Evolutionary conservation across 2,329 filamentous ascomycete species (phyloP).

Genomic region (Clonostachys solani): DNA sequence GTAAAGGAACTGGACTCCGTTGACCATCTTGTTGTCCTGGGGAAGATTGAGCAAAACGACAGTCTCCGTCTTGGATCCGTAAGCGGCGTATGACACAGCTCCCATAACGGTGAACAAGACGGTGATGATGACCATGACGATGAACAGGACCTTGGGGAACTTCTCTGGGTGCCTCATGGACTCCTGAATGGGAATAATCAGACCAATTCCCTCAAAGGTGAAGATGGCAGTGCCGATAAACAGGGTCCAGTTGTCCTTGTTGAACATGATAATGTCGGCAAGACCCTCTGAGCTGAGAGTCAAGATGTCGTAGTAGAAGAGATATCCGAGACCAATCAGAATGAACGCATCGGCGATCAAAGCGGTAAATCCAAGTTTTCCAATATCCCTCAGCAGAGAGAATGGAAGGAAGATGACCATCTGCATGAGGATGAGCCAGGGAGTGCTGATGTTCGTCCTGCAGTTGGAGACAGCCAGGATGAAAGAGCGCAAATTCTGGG

Average conservation of each 20-base stretch:
- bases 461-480: constrained; percentile 89
- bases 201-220: constrained; percentile 94
- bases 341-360: constrained; percentile 94
- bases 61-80: constrained; percentile 91
- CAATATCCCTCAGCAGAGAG: constrained; percentile 91
- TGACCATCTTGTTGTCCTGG: constrained; percentile 92
- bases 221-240: constrained; percentile 99
- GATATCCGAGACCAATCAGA: constrained; percentile 82
- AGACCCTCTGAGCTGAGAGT: constrained; percentile 75
- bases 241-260: constrained; percentile 86
- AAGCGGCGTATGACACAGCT: constrained; percentile 91
- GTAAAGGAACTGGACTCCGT: constrained; percentile 93
- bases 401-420: constrained; percentile 94
- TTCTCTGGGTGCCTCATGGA: constrained; percentile 90
- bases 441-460: constrained; percentile 78
- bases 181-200: constrained; percentile 97
- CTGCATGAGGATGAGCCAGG: constrained; percentile 88
- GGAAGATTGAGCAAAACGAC: constrained; percentile 95
- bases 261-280: constrained; percentile 87
- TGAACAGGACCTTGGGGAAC: constrained; percentile 82
- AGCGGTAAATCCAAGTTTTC: constrained; percentile 93
- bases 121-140: constrained; percentile 94
- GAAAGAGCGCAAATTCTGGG: constrained; percentile 92
- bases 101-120: constrained; percentile 88
- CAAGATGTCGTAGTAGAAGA: constrained; percentile 91